phyloP scores from a whole-genome alignment of 2,329 filamentous ascomycete genomes.

The Pezicula carpinea region DNA sequence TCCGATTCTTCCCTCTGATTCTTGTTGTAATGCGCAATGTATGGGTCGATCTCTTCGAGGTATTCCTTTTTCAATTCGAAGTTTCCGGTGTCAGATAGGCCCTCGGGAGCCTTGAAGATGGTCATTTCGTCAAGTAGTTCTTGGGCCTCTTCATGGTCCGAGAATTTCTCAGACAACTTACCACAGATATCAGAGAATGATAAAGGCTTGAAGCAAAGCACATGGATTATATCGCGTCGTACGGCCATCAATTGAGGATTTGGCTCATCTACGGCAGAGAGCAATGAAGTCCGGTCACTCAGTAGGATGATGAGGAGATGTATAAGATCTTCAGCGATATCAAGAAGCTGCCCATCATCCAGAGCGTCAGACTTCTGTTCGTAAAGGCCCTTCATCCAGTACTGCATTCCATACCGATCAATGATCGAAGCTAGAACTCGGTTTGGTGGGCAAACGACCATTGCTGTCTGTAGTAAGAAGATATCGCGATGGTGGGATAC shows the following conservation, averaged over 20 bases:
- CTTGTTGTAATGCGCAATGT: constrained; percentile 92
- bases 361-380: constrained; percentile 66
- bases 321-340: constrained; percentile 93
- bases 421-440: constrained; percentile 84
- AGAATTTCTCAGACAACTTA: constrained; percentile 82
- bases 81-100: constrained; percentile 84
- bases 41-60: constrained; percentile 86
- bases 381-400: constrained; percentile 83
- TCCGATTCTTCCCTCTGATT: constrained; percentile 97
- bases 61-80: constrained; percentile 88
- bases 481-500: constrained; percentile 93
- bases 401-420: constrained; percentile 83
- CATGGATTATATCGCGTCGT: constrained; percentile 85
- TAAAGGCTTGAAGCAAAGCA: constrained; percentile 91
- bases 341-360: constrained; percentile 83
- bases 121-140: constrained; percentile 82
- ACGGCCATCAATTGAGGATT: constrained; percentile 66
- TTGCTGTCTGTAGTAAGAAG: constrained; percentile 84
- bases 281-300: constrained; percentile 79
- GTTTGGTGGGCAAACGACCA: constrained; percentile 80
- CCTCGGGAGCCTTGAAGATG: constrained; percentile 84
- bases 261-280: constrained; percentile 61
- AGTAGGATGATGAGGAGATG: constrained; percentile 88
- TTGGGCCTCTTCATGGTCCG: constrained; percentile 85
- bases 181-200: constrained; percentile 88